Conservation (phyloP, 2,329 filamentous ascomycete genomes). For the Coniochaeta pulveracea region DNA sequence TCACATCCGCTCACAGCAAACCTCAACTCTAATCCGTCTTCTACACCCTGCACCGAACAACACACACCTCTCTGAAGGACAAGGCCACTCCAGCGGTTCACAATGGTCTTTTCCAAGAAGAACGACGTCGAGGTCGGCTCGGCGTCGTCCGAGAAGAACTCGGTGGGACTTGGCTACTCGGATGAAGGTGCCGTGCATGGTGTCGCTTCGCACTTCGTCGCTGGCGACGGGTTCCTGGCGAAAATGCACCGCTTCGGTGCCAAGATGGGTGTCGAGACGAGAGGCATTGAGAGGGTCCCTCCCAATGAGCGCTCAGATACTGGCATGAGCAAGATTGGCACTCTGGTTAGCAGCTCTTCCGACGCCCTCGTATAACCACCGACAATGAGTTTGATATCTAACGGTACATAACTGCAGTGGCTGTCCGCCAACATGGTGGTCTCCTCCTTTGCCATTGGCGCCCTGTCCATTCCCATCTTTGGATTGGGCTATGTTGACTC, state of each 20-base stretch:
- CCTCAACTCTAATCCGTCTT: too few species aligned
- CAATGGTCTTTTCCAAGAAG: too few species aligned
- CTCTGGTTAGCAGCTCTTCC: constrained; percentile 44
- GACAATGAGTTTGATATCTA: background rate
- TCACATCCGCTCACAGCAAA: too few species aligned
- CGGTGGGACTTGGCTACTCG: constrained; percentile 10
- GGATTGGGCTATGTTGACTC: constrained; percentile 62
- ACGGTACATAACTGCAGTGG: constrained; percentile 48
- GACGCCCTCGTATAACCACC: background rate
- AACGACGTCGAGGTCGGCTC: constrained; percentile 1
- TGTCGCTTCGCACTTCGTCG: constrained; percentile 10
- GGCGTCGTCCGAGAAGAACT: constrained; percentile 2
- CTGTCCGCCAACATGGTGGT: constrained; percentile 70
- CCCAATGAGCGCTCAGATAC: constrained; percentile 56
- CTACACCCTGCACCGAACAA: too few species aligned
- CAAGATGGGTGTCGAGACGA: constrained; percentile 57
- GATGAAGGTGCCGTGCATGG: constrained; percentile 12
- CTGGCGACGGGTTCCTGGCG: constrained; percentile 14
- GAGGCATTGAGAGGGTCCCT: constrained; percentile 66
- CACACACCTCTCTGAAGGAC: too few species aligned
- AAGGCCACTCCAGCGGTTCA: too few species aligned
- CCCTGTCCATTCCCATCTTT: constrained; percentile 58
- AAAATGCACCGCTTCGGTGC: constrained; percentile 50
- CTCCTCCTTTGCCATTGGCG: constrained; percentile 64
- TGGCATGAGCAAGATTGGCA: constrained; percentile 55